Conservation (phyloP, 1,284 basidiomycete species). For the Microbotryum lychnidis-dioicae region DNA sequence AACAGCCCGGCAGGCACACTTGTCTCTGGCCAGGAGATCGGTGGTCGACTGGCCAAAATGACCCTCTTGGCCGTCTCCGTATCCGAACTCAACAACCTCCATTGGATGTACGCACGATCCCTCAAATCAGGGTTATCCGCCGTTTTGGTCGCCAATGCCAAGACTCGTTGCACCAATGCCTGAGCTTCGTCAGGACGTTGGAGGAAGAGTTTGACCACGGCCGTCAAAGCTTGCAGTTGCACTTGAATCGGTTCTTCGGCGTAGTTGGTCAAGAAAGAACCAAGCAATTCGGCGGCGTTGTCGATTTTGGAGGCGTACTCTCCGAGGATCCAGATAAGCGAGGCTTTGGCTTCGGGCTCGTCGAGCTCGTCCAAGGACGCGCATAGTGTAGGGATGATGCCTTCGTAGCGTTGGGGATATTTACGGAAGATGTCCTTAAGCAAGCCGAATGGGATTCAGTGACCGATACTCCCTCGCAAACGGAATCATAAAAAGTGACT, state of each 20-base stretch:
- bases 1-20: conserved; percentile 83
- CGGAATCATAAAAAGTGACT: conserved; percentile 8
- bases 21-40: conserved; percentile 83
- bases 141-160: conserved; percentile 91
- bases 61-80: conserved; percentile 90
- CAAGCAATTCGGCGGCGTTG: conserved; percentile 85
- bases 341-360: conserved; percentile 95
- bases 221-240: conserved; percentile 89
- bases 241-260: conserved; percentile 89
- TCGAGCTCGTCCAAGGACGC: conserved; percentile 92
- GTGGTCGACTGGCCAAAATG: conserved; percentile 80
- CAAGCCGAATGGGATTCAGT: neutral
- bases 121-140: conserved; percentile 96
- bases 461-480: neutral
- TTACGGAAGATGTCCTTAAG: conserved; percentile 92
- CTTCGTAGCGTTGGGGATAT: conserved; percentile 96
- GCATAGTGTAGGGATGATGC: conserved; percentile 89
- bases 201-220: conserved; percentile 93
- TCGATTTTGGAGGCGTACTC: conserved; percentile 96
- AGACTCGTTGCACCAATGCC: conserved; percentile 75
- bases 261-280: conserved; percentile 84
- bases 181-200: conserved; percentile 88
- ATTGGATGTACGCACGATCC: conserved; percentile 93
- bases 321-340: conserved; percentile 97
- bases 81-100: conserved; percentile 86